phyloP scores from a whole-genome alignment of 2,329 filamentous ascomycete species.

The Eutypella sp. region DNA sequence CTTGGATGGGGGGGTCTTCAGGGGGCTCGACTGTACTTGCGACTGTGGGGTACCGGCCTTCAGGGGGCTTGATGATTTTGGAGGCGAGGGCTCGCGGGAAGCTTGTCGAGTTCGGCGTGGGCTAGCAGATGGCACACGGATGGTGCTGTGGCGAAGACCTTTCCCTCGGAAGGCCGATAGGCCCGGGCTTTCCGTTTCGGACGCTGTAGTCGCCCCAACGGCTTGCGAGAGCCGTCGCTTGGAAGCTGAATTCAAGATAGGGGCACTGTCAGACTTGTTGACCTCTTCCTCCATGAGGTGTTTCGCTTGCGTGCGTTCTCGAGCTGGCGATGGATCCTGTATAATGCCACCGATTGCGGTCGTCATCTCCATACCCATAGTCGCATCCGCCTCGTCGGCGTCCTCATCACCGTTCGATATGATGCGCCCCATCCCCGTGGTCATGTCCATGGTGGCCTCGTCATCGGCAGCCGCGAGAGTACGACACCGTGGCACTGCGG shows the following conservation, averaged over 20 bases:
- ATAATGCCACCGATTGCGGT: constrained; percentile 60
- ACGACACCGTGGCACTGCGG: constrained; percentile 18
- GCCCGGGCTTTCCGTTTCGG: constrained; percentile 50
- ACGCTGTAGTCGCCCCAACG: constrained; percentile 34
- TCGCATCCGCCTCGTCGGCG: constrained; percentile 32
- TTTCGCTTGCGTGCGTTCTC: constrained; percentile 45
- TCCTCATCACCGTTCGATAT: constrained; percentile 33
- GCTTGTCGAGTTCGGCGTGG: constrained; percentile 28
- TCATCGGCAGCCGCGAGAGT: constrained; percentile 33
- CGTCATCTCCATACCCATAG: constrained; percentile 65
- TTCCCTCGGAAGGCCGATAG: constrained; percentile 48
- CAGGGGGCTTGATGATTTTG: constrained; percentile 10
- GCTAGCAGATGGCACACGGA: constrained; percentile 35
- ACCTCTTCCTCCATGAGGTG: constrained; percentile 56
- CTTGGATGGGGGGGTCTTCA: constrained; percentile 44
- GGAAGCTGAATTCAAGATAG: constrained; percentile 35
- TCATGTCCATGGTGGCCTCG: constrained; percentile 62
- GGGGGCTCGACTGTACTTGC: constrained; percentile 40
- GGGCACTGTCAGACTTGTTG: constrained; percentile 41
- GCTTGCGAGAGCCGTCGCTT: constrained; percentile 24
- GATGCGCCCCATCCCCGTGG: constrained; percentile 52
- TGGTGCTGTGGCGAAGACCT: constrained; percentile 44
- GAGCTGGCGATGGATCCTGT: constrained; percentile 31
- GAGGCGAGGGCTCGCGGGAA: constrained; percentile 15
- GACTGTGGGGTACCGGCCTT: constrained; percentile 40